These are phyloP conservation scores for Penstemon barbatus DNA, from an alignment of 257 asterid genomes.

Conservation along the genomic window DNA sequence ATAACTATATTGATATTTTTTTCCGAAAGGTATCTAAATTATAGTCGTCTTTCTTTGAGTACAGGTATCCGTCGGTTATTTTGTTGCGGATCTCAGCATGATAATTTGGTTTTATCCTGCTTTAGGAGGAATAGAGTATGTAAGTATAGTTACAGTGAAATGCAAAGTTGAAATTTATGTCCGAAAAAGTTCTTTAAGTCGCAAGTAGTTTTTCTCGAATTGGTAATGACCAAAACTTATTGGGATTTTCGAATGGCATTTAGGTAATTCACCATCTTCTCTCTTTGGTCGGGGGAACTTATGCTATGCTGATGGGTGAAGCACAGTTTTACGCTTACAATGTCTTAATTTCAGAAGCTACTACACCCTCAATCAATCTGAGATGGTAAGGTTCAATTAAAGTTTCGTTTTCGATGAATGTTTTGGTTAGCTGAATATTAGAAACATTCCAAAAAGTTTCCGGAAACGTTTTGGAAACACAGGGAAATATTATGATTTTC, in stretches of 20 bases:
- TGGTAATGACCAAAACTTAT: background rate
- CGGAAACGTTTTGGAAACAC: too few relatives aligned
- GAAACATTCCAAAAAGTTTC: too few relatives aligned
- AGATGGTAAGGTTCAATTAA: conserved; percentile 63
- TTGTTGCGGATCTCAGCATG: conserved; percentile 74
- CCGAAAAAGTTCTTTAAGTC: background rate
- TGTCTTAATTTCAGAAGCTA: conserved; percentile 80
- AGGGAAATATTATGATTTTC: too few relatives aligned
- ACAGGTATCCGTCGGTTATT: conserved; percentile 81
- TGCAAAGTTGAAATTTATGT: background rate
- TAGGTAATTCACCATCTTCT: conserved; percentile 53
- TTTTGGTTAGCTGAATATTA: too few relatives aligned
- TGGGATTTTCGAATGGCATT: too few relatives aligned
- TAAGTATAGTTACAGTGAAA: conserved; percentile 40
- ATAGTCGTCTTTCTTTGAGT: conserved; percentile 24
- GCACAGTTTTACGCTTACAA: conserved; percentile 72
- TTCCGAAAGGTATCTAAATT: conserved; percentile 14
- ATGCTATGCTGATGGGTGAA: conserved; percentile 16
- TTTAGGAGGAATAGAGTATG: conserved; percentile 84
- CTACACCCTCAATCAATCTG: conserved; percentile 78
- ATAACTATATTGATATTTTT: too few relatives aligned
- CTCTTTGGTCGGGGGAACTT: conserved; percentile 52
- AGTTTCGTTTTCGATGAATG: too few relatives aligned
- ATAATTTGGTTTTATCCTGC: conserved; percentile 81
- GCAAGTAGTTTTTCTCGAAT: background rate